phyloP scores from a whole-genome alignment of 805 yeast genomes.

The Candida ficus region DNA sequence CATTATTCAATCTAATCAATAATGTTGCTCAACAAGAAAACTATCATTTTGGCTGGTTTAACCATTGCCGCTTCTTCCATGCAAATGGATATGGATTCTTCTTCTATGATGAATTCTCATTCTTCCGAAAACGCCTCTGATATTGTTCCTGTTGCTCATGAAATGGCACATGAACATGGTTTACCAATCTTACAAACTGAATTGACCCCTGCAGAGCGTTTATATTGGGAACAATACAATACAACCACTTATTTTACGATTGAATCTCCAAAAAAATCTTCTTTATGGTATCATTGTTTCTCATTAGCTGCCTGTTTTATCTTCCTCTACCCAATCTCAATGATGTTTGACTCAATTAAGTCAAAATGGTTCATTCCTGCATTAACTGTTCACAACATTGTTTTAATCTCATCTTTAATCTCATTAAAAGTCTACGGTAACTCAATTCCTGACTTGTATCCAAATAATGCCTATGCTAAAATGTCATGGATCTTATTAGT shows the following conservation, averaged over 20 bases:
- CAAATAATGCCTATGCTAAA: conserved; percentile 65
- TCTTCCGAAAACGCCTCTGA: conserved; percentile 10
- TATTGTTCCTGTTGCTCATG: conserved; percentile 42
- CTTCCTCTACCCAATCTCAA: conserved; percentile 59
- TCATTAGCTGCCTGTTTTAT: conserved; percentile 40
- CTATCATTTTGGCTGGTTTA: background rate
- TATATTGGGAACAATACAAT: conserved; percentile 75
- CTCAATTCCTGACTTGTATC: conserved; percentile 65
- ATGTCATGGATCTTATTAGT: conserved; percentile 59
- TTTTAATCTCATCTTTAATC: conserved; percentile 46
- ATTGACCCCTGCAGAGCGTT: conserved; percentile 64
- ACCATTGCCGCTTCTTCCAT: conserved; percentile 1
- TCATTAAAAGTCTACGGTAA: conserved; percentile 52
- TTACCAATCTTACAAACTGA: conserved; percentile 63
- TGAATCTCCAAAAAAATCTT: conserved; percentile 41
- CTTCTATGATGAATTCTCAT: too few species aligned
- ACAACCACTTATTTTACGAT: conserved; percentile 69
- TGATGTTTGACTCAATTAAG: conserved; percentile 57
- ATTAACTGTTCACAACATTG: conserved; percentile 44
- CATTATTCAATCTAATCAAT: too few species aligned
- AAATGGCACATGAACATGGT: conserved; percentile 53
- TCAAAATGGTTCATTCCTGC: conserved; percentile 55
- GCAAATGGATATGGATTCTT: background rate
- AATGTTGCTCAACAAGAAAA: background rate
- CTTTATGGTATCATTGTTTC: conserved; percentile 51